Conservation (phyloP, 768 basidiomycete species). For the Naganishia vaughanmartiniae region DNA sequence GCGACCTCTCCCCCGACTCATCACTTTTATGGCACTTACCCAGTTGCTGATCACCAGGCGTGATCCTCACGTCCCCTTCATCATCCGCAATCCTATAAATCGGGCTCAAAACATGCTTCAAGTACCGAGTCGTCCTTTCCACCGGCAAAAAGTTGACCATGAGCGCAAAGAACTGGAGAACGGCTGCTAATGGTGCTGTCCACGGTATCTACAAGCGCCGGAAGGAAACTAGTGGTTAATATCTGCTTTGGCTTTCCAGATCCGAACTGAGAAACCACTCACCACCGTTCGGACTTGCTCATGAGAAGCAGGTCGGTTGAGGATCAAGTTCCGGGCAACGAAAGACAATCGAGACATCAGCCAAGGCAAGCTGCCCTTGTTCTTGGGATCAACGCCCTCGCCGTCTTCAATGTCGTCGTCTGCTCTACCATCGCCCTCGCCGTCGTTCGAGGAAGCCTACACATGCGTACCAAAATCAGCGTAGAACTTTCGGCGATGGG, state of each 20-base stretch:
- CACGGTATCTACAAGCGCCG: conserved; percentile 64
- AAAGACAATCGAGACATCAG: conserved; percentile 91
- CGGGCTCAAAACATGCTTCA: conserved; percentile 81
- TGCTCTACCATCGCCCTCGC: conserved; percentile 21
- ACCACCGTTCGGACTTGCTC: conserved; percentile 6
- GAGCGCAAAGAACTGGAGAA: conserved; percentile 90
- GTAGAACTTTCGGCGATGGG: background rate
- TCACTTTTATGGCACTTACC: conserved; percentile 33
- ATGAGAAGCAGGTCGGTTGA: conserved; percentile 39
- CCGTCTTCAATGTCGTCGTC: conserved; percentile 38
- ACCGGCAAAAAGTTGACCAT: conserved; percentile 72
- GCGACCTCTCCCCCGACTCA: background rate
- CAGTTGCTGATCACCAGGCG: conserved; percentile 34
- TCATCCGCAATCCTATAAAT: conserved; percentile 84
- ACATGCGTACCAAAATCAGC: background rate
- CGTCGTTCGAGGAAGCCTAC: conserved; percentile 9
- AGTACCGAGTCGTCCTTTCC: conserved; percentile 61
- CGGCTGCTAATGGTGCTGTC: conserved; percentile 73
- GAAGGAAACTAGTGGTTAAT: background rate
- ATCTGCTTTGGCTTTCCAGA: conserved; percentile 4
- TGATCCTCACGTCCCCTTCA: conserved; percentile 54
- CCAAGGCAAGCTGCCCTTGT: conserved; percentile 71
- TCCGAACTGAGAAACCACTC: conserved; percentile 5
- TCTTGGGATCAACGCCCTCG: conserved; percentile 42
- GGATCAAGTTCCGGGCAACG: conserved; percentile 58